phyloP scores from a whole-genome alignment of 805 yeast species.

The Blastobotrys peoriensis region DNA sequence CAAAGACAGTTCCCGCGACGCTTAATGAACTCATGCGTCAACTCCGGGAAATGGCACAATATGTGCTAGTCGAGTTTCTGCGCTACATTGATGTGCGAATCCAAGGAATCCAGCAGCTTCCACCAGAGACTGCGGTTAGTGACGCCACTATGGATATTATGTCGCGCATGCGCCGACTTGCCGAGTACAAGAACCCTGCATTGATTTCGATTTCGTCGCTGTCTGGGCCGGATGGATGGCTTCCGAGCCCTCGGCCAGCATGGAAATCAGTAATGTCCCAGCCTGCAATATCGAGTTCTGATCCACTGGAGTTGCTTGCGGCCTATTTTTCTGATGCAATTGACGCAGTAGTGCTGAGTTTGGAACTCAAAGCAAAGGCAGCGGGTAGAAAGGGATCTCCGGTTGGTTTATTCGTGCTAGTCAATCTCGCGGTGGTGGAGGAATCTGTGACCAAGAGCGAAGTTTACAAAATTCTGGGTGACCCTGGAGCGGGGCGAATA shows the following conservation, averaged over 20 bases:
- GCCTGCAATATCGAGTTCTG: constrained; percentile 33
- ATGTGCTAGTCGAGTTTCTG: constrained; percentile 52
- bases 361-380: constrained; percentile 54
- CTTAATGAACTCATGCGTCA: constrained; percentile 18
- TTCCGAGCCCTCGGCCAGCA: constrained; percentile 52
- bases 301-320: constrained; percentile 49
- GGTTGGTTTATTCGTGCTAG: constrained; percentile 65
- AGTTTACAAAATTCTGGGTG: constrained; percentile 43
- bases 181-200: constrained; percentile 55
- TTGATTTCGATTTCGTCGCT: constrained; percentile 43
- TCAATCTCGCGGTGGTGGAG: constrained; percentile 69
- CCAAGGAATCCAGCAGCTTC: constrained; percentile 40
- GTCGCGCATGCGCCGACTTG: constrained; percentile 57
- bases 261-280: constrained; percentile 45
- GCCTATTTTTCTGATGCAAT: constrained; percentile 71
- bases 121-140: constrained; percentile 64
- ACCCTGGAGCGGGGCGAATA: constrained; percentile 54
- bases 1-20: constrained; percentile 19
- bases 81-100: constrained; percentile 50
- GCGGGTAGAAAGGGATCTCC: constrained; percentile 29
- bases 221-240: constrained; percentile 57
- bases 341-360: constrained; percentile 60
- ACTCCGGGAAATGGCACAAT: constrained; percentile 22
- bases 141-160: constrained; percentile 68
- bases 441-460: constrained; percentile 51